Base-by-base conservation (phyloP, 2,329 filamentous ascomycete genomes). In the Amesomyces nigricolor region DNA sequence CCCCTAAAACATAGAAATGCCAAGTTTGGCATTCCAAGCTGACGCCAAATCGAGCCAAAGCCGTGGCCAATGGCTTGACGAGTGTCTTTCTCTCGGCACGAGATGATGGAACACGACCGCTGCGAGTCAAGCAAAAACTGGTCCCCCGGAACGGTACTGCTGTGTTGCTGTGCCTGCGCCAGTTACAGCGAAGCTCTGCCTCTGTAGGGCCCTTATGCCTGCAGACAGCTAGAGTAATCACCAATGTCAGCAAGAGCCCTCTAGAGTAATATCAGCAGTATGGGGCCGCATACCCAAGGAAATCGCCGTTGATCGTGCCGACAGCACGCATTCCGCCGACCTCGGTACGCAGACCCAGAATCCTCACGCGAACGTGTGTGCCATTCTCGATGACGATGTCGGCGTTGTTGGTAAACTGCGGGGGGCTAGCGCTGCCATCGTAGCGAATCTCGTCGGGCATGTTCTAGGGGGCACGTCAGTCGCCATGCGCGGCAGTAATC, bases 311-410 rank as follows among this genome's bases (percentile, higher is more conserved):
- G 75, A 99, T 96, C 64, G 90, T 97, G 58, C 91, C 94, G 71
- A 99, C 95, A 38, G 92, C 94, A 80, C 88, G 96, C 82, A 99
- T 95, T 70, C 89, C 87, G 60, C 89, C 90, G 50, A 97, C 89
- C 70, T 97, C 94, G 61, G 89, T 91, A 72, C 95, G 84, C 49
- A 92, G 88, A 72, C 94, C 94, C 65, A 96, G 89, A 61, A 99
- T 86, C 75, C 96, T 96, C 62, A 97, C 83, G 46, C 94, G 88
- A 61, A 99, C 84, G 65, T 96, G 92, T 14, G 91, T 95, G 47
- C 91, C 90, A 57, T 91, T 90, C 73, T 97, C 91, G 66, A 99
- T 95, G 37, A 91, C 86, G 62, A 91, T 89, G 62, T 96, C 94
- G 60, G 89, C 90, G 66, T 96, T 92, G 71, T 99, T 92, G 39